Percentiles rank a stretch among this genome's conserved stretches.
phyloP scores from a whole-genome alignment of 805 yeast genomes.

The Blastobotrys terrestris region DNA sequence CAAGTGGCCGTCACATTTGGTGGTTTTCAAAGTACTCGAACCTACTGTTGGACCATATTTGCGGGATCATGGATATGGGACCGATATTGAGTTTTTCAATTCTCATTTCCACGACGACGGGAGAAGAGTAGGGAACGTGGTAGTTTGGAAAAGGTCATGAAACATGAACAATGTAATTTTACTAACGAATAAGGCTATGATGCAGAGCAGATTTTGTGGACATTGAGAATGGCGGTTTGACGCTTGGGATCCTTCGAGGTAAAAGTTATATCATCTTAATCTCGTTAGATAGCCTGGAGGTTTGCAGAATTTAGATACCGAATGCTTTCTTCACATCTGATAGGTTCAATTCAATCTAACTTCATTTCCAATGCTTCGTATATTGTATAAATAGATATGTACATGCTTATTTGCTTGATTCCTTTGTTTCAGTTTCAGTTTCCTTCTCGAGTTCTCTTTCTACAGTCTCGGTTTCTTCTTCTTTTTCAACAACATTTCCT shows the following conservation, averaged over 20 bases:
- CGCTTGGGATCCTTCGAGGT: too few relatives aligned
- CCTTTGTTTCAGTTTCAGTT: background rate
- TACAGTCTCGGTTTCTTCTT: background rate
- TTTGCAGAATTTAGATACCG: background rate
- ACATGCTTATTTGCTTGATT: background rate
- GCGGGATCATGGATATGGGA: constrained; percentile 24
- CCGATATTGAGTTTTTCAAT: constrained; percentile 60
- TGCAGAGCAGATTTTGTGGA: too few relatives aligned
- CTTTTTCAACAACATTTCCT: constrained; percentile 1
- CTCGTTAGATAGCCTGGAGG: too few relatives aligned
- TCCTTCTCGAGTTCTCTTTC: background rate
- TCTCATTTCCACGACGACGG: constrained; percentile 80
- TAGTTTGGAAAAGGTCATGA: constrained; percentile 44
- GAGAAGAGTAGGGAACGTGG: constrained; percentile 71
- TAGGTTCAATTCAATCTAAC: too few relatives aligned
- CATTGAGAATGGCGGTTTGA: too few relatives aligned
- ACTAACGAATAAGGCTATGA: too few relatives aligned
- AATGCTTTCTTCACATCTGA: too few relatives aligned
- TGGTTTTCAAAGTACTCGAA: constrained; percentile 63
- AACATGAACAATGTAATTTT: too few relatives aligned
- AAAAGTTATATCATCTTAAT: too few relatives aligned
- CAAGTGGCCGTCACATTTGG: constrained; percentile 66
- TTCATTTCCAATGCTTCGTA: too few relatives aligned
- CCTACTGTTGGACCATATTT: constrained; percentile 38
- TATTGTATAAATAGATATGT: background rate